Percentiles rank a stretch among this genome's conserved stretches.
Conservation (phyloP, 345 rosid species). For the Microcos paniculata region DNA sequence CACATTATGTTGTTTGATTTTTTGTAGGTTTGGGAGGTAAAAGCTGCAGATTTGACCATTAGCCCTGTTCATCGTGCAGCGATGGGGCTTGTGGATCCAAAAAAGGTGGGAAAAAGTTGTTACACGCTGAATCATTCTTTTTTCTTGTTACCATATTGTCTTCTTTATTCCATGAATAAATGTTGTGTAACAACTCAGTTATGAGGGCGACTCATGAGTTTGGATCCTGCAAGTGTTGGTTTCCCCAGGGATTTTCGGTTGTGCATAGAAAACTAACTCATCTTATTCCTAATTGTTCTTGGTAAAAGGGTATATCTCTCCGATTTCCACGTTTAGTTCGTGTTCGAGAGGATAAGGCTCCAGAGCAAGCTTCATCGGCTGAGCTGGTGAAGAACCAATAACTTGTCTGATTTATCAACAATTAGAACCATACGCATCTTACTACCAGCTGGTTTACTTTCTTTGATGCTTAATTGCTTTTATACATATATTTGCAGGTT, state of each 20-base stretch:
- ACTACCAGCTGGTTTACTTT: background rate
- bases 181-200: background rate
- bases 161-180: background rate
- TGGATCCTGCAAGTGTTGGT: constrained; percentile 2
- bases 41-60: constrained; percentile 93
- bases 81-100: constrained; percentile 71
- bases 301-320: constrained; percentile 71
- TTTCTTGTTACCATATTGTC: background rate
- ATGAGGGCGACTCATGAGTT: background rate
- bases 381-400: constrained; percentile 59
- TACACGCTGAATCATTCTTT: background rate
- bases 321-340: constrained; percentile 86
- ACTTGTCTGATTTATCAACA: background rate
- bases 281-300: constrained; percentile 4
- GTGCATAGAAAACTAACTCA: background rate
- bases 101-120: constrained; percentile 53
- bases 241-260: background rate
- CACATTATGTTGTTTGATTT: background rate
- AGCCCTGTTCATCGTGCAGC: constrained; percentile 96
- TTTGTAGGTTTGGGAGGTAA: constrained; percentile 94
- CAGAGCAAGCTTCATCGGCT: constrained; percentile 79
- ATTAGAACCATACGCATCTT: background rate
- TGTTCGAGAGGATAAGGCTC: constrained; percentile 80
- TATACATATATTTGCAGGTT: constrained; percentile 45
- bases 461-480: background rate